These are phyloP conservation scores for Suillus decipiens DNA, from an alignment of 768 basidiomycete genomes.

Conservation along the genomic window DNA sequence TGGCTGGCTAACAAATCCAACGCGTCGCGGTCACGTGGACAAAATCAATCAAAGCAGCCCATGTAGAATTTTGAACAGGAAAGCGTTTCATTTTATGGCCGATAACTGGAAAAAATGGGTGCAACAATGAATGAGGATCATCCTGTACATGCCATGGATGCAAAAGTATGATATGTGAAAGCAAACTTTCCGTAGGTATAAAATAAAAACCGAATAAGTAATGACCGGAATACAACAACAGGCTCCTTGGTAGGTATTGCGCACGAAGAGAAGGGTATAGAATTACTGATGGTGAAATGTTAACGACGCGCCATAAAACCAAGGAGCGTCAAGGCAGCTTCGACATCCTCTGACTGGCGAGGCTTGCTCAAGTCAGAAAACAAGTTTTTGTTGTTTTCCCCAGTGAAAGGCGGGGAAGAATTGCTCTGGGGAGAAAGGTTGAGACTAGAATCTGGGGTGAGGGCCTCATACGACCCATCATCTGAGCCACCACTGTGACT, in stretches of 20 bases:
- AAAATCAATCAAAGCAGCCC: constrained; percentile 2
- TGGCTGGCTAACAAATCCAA: constrained; percentile 29
- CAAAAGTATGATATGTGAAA: constrained; percentile 7
- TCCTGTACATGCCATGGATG: constrained; percentile 7
- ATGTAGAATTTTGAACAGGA: not conserved
- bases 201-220: constrained; percentile 34
- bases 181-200: constrained; percentile 15
- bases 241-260: constrained; percentile 3
- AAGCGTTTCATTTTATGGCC: not conserved
- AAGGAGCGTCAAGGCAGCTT: constrained; percentile 38
- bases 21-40: constrained; percentile 23
- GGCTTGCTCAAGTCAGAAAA: constrained; percentile 8
- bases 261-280: not conserved
- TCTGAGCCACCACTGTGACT: constrained; percentile 11
- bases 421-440: constrained; percentile 11
- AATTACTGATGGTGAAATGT: not conserved
- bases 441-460: constrained; percentile 18
- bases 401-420: constrained; percentile 1
- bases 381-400: not conserved
- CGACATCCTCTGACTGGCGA: constrained; percentile 35
- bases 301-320: constrained; percentile 31
- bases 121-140: not conserved
- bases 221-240: constrained; percentile 20
- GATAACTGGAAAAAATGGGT: not conserved
- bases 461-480: constrained; percentile 18